Base-by-base conservation (phyloP, 345 rosid genomes). In the Lepidium aucheri region DNA sequence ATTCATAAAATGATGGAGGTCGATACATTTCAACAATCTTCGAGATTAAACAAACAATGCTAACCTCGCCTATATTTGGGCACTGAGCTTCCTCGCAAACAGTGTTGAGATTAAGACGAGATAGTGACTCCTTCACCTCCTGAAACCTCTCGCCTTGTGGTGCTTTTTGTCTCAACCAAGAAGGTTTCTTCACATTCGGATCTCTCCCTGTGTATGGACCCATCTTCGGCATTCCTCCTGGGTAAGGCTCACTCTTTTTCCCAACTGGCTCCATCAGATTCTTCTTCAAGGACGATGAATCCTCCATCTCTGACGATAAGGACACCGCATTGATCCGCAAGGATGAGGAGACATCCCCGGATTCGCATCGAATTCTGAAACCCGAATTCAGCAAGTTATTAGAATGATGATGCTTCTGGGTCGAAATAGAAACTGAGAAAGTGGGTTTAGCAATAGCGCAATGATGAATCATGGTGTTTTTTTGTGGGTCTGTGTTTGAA, bases 31-130 rank as follows among this genome's bases (percentile, higher is more conserved):
- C 24, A 67, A 28, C 9, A 68, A 12, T 14, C 32, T n/a, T 22
- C 17, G 42, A 58, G 42, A 17, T 51, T 1, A 51, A 13, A 28
- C 2, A 51, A 13, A 28, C 54, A 49, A 7, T 20, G 33, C n/a
- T 2, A 53, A 86, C 96, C 96, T 88, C 97, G 47, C 97, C 97
- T 30, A 91, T 89, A 71, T 95, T 95, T 50, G 99, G 97, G 74
- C 97, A 90, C 70, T 90, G 99, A 33, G 99, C 99, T 73, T 94
- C 99, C 53, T 90, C 92, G 36, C 99, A 94, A 13, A 94, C 99
- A 64, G 97, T 90, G 38, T 87, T 87, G 59, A 95, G 97, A 12
- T 83, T 91, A 54, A 91, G 81, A 40, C 80, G 72, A 30, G 99
- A 85, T 6, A 91, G 74, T 8, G 95, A 81, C 4, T 83, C 78